A percentile compares a stretch with the other conserved stretches of the same genome.
These are phyloP conservation scores for Alternaria novae-zelandiae DNA, from an alignment of 2,329 filamentous ascomycete species.

Conservation along the genomic window DNA sequence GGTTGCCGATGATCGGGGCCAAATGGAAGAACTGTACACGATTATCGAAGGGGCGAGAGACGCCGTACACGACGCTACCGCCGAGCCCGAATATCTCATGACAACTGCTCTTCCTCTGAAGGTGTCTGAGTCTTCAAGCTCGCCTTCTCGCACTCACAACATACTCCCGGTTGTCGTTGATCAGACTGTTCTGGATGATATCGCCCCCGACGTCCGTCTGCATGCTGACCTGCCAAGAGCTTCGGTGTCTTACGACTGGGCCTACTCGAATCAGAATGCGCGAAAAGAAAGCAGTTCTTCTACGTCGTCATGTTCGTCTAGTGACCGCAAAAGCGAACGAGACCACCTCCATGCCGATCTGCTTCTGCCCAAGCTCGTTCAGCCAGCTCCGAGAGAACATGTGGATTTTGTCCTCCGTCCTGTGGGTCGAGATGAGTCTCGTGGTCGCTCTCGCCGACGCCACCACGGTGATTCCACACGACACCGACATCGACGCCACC, in stretches of 20 bases:
- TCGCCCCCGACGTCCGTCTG: conserved; percentile 5
- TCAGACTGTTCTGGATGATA: neutral
- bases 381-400: conserved; percentile 33
- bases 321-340: neutral
- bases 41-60: conserved; percentile 50
- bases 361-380: conserved; percentile 27
- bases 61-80: conserved; percentile 43
- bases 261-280: conserved; percentile 17
- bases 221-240: conserved; percentile 13
- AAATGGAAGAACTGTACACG: conserved; percentile 47
- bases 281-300: conserved; percentile 1
- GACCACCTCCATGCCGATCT: conserved; percentile 19
- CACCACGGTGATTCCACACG: neutral
- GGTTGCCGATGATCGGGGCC: conserved; percentile 37
- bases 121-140: conserved; percentile 15
- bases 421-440: conserved; percentile 29
- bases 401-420: conserved; percentile 41
- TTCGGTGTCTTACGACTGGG: conserved; percentile 38
- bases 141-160: neutral
- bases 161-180: neutral
- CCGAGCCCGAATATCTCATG: conserved; percentile 30
- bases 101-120: conserved; percentile 27
- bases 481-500: conserved; percentile 14
- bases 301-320: conserved; percentile 17
- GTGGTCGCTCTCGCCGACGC: conserved; percentile 28